Conservation (phyloP, 768 basidiomycete genomes). For the Gyrodon lividus region DNA sequence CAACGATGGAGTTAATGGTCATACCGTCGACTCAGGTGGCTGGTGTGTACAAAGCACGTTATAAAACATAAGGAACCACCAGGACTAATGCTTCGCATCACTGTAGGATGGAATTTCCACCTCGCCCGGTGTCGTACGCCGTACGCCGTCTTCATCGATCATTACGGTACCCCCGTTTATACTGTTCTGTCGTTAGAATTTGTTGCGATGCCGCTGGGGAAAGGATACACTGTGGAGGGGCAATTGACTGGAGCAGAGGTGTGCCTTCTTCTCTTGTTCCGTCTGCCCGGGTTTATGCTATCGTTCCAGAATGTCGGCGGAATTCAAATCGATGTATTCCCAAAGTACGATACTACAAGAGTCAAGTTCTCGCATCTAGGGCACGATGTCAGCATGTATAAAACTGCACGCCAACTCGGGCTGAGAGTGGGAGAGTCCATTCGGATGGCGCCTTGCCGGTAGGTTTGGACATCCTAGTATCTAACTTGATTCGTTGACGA, state of each 20-base stretch:
- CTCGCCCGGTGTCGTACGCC: conserved; percentile 14
- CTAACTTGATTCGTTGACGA: not conserved
- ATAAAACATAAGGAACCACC: not conserved
- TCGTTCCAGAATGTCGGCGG: conserved; percentile 9
- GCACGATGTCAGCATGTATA: not conserved
- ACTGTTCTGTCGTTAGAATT: not conserved
- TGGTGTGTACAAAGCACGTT: not conserved
- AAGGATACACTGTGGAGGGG: conserved; percentile 23
- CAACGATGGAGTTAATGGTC: not conserved
- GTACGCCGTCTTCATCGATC: not conserved
- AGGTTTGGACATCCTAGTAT: not conserved
- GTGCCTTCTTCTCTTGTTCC: not conserved
- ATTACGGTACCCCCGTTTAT: not conserved
- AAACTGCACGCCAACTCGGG: not conserved
- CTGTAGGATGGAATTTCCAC: conserved; percentile 23
- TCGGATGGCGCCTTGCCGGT: not conserved
- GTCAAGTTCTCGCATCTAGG: not conserved
- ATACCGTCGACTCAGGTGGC: not conserved
- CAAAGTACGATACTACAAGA: not conserved
- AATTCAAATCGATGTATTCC: conserved; percentile 6
- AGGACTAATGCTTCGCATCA: not conserved
- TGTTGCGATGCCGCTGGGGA: conserved; percentile 26
- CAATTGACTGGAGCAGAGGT: conserved; percentile 9
- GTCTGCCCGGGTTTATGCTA: not conserved
- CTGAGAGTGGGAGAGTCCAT: not conserved